Base-by-base conservation (phyloP, 495 filamentous ascomycete species). In the Podospora anserina region DNA sequence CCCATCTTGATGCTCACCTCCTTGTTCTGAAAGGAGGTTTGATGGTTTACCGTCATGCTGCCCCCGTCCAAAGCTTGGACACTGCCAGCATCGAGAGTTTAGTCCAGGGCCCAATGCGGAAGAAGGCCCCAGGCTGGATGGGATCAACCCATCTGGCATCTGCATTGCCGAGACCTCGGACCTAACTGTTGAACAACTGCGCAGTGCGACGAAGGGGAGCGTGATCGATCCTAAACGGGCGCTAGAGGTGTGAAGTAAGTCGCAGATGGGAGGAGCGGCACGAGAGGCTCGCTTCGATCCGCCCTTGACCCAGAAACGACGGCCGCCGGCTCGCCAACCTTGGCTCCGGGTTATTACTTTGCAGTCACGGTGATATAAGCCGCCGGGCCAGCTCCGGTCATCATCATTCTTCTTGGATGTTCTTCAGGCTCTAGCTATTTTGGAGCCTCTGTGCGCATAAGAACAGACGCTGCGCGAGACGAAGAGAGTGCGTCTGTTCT, bases 221-320 rank as follows among this genome's bases (percentile, higher is more conserved):
- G 30, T 62, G 30, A 30, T 44, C 54, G 44, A 63, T 57, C 61
- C 27, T 55, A 4, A 9, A 55, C 34, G 34, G 19, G 54, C 66
- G 58, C 67, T 70, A 67, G 72, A 63, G 39, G 63, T 65, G 67
- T 61, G 67, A 62, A 69, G 63, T 23, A 58, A 66, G 69, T 67
- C 69, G 58, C 60, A 34, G 61, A 26, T 44, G 39, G 63, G 61
- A 59, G 58, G 59, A 68, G 67, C 69, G 71, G 69, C 28, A 67
- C 66, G 67, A 65, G 65, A 70, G 70, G 60, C 66, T 77, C 75
- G 71, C 75, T 75, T 75, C 76, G 73, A 72, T 72, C 73, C 75
- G 75, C 66, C 65, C 49, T 61, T 56, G 20, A 67, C 66, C 76
- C 72, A 76, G 63, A 70, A 63, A 68, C 68, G 49, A 61, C 64